A percentile compares a stretch with the other conserved stretches of the same genome.
These are phyloP conservation scores for Coemansia sp. DNA, from an alignment of 192 early-diverging fungal genomes.

Conservation along the genomic window DNA sequence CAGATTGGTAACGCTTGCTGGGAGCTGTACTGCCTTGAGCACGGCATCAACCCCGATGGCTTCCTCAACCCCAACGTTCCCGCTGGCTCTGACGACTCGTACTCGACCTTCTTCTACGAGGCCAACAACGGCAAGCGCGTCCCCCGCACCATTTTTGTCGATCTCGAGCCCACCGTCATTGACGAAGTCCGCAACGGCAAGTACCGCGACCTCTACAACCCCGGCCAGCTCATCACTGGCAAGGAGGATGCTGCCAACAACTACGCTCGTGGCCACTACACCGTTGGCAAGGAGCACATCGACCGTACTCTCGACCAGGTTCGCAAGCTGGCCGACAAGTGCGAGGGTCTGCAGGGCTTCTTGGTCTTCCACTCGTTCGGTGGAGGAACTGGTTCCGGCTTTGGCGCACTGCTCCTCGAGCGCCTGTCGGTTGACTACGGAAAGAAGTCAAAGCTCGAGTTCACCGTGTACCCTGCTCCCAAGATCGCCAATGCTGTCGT, in stretches of 20 bases:
- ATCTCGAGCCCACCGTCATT: constrained; percentile 92
- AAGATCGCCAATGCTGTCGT: constrained; percentile 96
- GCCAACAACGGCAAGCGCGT: constrained; percentile 99
- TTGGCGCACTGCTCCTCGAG: constrained; percentile 96
- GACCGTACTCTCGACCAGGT: constrained; percentile 95
- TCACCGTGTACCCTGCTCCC: constrained; percentile 98
- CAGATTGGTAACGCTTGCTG: constrained; percentile 99
- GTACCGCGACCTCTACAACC: constrained; percentile 91
- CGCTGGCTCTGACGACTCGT: constrained; percentile 72
- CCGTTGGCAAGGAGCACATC: constrained; percentile 98
- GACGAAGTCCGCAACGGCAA: constrained; percentile 98
- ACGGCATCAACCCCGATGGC: constrained; percentile 97
- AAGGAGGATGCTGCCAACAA: constrained; percentile 99
- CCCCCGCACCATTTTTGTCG: constrained; percentile 98
- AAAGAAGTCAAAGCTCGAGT: constrained; percentile 99
- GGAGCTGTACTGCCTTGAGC: constrained; percentile 96
- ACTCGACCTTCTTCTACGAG: constrained; percentile 99
- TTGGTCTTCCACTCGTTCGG: constrained; percentile 99
- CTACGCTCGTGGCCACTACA: constrained; percentile 99
- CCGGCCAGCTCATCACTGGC: constrained; percentile 98
- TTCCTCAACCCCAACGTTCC: constrained; percentile 31
- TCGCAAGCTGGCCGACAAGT: constrained; percentile 96
- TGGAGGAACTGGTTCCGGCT: constrained; percentile 98
- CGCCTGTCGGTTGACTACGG: constrained; percentile 99
- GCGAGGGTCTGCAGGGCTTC: constrained; percentile 98